Base-by-base conservation (phyloP, 2,329 filamentous ascomycete species). In the Fusarium secorum region DNA sequence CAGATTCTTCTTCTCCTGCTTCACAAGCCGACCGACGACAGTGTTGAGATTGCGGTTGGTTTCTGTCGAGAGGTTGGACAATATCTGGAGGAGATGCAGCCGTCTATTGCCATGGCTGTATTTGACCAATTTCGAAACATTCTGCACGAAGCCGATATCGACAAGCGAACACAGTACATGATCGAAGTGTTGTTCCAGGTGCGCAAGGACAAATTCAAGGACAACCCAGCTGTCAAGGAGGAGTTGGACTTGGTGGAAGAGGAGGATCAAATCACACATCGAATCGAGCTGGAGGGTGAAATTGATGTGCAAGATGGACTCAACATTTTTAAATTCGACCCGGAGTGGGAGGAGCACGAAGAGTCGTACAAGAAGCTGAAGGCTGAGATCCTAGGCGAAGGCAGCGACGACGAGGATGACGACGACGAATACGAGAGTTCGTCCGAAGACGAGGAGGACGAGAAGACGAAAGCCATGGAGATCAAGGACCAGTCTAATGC, bases 131-230 rank as follows among this genome's bases (percentile, higher is more conserved):
- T 99, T 84, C 87, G 96, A 75, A 95, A 92, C 75, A 98, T 98
- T 70, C 85, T 99, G 13, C 95, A 99, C 83, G 96, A 99, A 81
- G 94, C 94, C 46, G 95, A 96, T 78, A 97, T 99, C 79, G 95
- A 98, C 79, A 98, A 97, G 85, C 89, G 96, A 71, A 95, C 95
- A n/a, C 96, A 99, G 82, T 99, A 98, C 82, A 97, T 97, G 93
- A 95, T 99, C 62, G 96, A 99, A 80, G 96, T 98, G 10, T 83
- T 99, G 45, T 99, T 99, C 80, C 95, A 99, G 83, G 92, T 98
- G 60, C 89, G 96, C 70, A 97, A 98, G 82, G 95, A 98, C 82
- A 92, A 92, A 76, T 99, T 97, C 85, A 97, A 97, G 84, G 94
- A 98, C 76, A 94, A 98, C 76, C 94, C 91, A 22, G 91, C 94